These are phyloP conservation scores for Vaccinium darrowii DNA, from an alignment of 148 eudicot species.

Conservation along the genomic window DNA sequence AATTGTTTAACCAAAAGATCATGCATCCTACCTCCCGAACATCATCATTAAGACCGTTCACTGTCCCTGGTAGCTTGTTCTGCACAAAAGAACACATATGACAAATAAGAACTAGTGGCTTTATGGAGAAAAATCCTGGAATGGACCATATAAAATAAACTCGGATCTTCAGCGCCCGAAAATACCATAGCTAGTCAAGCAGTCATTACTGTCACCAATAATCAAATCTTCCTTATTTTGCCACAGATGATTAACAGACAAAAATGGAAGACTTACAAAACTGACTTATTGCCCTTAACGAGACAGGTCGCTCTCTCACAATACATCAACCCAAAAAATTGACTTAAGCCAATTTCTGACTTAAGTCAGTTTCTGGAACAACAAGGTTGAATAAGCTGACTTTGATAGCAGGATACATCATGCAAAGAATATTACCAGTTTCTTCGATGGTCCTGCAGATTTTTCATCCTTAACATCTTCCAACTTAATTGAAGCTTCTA, in stretches of 20 bases:
- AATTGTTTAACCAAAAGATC: neutral
- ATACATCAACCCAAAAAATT: too few species aligned
- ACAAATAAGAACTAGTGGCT: conserved; percentile 15
- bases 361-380: neutral
- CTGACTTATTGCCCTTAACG: too few species aligned
- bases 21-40: conserved; percentile 45
- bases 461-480: conserved; percentile 43
- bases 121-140: conserved; percentile 6
- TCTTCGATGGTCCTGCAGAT: conserved; percentile 47
- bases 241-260: neutral
- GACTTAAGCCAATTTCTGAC: too few species aligned
- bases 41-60: conserved; percentile 30
- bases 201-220: neutral
- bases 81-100: conserved; percentile 30
- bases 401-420: conserved; percentile 5
- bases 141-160: neutral
- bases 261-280: neutral
- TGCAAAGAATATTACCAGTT: conserved; percentile 34
- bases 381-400: neutral
- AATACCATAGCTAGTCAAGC: neutral
- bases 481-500: conserved; percentile 32
- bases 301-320: too few species aligned
- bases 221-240: neutral
- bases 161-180: neutral
- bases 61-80: conserved; percentile 37